These are phyloP conservation scores for Eimeria necatrix DNA, from an alignment of 169 alveolate species.

Conservation along the genomic window DNA sequence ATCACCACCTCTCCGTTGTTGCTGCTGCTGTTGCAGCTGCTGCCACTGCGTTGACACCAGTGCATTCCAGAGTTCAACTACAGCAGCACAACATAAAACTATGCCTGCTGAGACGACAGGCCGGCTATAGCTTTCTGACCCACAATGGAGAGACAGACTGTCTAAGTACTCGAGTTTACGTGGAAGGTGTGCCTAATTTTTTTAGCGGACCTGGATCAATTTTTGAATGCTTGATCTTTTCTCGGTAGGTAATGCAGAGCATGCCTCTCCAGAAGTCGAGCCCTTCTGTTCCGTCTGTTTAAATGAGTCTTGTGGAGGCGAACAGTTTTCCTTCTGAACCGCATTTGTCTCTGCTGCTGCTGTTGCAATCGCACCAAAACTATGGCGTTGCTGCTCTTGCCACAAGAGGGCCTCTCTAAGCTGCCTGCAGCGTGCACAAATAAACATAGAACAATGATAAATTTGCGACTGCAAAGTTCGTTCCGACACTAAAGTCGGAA, in stretches of 20 bases:
- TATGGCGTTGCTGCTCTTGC: slow-evolving; percentile 68
- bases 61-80: background rate
- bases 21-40: slow-evolving; percentile 62
- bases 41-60: slow-evolving; percentile 48
- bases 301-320: background rate
- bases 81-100: no score
- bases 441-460: background rate
- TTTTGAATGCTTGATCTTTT: slow-evolving; percentile 33
- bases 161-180: background rate
- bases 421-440: slow-evolving; percentile 11
- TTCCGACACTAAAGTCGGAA: no score
- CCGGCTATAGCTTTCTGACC: no score
- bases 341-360: slow-evolving; percentile 10
- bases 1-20: slow-evolving; percentile 13
- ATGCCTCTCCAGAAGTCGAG: background rate
- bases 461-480: no score
- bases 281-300: background rate
- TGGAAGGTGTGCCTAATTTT: background rate
- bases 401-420: slow-evolving; percentile 68
- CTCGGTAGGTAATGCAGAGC: background rate
- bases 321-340: slow-evolving; percentile 31
- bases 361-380: background rate
- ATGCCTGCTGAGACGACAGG: no score
- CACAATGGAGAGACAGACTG: no score
- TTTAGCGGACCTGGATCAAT: slow-evolving; percentile 27